Base-by-base conservation (phyloP, 208 protist species). In the Wallacemonas sp. region DNA sequence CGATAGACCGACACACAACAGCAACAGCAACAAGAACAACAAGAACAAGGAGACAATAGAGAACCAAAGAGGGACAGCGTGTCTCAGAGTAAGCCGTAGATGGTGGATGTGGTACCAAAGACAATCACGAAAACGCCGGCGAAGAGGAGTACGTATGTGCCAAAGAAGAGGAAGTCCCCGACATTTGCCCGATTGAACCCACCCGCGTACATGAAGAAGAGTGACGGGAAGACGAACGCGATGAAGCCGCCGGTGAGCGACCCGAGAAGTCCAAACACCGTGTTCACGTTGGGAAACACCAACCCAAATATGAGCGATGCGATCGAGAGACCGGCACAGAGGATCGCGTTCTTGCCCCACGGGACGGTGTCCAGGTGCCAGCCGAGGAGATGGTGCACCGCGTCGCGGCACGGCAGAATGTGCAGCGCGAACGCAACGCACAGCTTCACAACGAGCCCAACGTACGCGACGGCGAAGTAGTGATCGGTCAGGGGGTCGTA, bases 181-280 rank as follows among this genome's bases (percentile, higher is more conserved):
- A 80, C 74, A n/a, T 65, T 65, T 33, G 63, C 38, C 32, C 72
- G 12, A 9, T 64, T 72, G 58, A 85, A 87, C 43, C 48, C 68
- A 12, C 83, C 81, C n/a, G 67, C 54, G 68, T 90, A 86, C 44
- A 92, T 87, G 48, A 76, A 89, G 71, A 94, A 92, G 44, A 88
- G 49, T 2, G 85, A 39, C 0, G 88, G 85, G n/a, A 92, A 88
- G 39, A 92, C 70, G 61, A 94, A 90, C 19, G 68, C 82, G 60
- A 94, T 85, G 43, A 87, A 80, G 23, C 70, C 65, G 8, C 78
- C 85, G 24, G 72, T 78, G 36, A 92, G 71, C 17, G 76, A 77
- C 30, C 88, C 85, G 29, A 94, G 74, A 26, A 94, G 65, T 4
- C 74, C 79, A 55, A 94, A 91, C 21, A 94, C 83, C 14, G 68